Evolutionary conservation across 371 early-diverging fungal genomes (phyloP).

Genomic region (Mortierella sp.): DNA sequence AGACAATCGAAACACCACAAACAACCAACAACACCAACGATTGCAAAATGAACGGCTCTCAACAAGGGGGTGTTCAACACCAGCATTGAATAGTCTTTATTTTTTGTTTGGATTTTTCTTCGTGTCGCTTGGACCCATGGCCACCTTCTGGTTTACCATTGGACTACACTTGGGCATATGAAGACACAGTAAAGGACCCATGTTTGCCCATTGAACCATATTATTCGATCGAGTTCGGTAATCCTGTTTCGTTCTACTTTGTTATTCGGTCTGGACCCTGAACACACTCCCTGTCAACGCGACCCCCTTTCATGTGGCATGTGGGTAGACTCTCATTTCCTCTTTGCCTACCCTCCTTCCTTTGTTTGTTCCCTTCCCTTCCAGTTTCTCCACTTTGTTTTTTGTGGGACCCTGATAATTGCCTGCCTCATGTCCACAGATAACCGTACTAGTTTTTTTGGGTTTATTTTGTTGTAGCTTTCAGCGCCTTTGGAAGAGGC

Average conservation of each 20-base stretch:
- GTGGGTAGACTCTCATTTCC: not conserved
- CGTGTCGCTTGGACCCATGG: not conserved
- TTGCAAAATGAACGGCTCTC: constrained; percentile 1
- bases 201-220: not conserved
- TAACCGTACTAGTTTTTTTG: not conserved
- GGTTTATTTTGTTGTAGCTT: not conserved
- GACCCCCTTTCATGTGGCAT: not conserved
- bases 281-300: not conserved
- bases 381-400: not conserved
- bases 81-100: not conserved
- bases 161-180: not conserved
- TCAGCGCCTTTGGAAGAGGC: not conserved
- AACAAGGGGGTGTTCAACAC: not conserved
- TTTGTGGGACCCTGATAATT: not conserved
- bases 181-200: not conserved
- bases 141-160: constrained; percentile 3
- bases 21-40: not conserved
- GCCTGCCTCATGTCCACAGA: not conserved
- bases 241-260: not conserved
- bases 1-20: not conserved
- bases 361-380: not conserved
- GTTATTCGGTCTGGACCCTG: constrained; percentile 15
- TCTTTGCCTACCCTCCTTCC: not conserved
- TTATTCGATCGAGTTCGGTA: not conserved
- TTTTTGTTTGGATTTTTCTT: not conserved